Evolutionary conservation across 1,139 yeast species (phyloP), one percentile per base, ranked within the genome.

Genomic region (Saccharomyces hybrid): DNA sequence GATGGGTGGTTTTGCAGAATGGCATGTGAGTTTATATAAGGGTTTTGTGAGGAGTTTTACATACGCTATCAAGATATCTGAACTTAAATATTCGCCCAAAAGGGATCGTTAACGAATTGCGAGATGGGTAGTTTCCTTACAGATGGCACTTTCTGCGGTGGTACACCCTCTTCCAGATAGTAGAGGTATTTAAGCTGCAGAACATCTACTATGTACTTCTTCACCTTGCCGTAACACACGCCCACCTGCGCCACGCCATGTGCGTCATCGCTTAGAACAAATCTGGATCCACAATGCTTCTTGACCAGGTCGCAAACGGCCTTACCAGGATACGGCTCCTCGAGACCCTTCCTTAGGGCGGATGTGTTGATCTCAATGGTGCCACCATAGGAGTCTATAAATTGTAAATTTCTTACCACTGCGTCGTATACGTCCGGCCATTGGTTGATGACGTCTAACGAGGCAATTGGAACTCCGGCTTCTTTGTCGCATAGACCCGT

Each of bases 231-330:
- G 66, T 85, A 91, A 66, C 90, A 88, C 47, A 88, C 76, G 0
- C 96, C 99, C 5, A 93, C 83, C 61, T 93, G 99, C 1, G 75
- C 74, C 6, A 83, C 72, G 0, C 86, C 82, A 71, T 93, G 99
- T 0, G 96, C 81, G 67, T 93, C 99, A 68, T 93, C 99, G 52
- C 97, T 88, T 16, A 93, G 71, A 61, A 96, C 90, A 67, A 93
- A 86, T 60, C 78, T 76, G 0, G 86, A 88, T 8, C 73, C 69
- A 44, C 78, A 81, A 32, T 81, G 77, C 8, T 70, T 57, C 12
- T 78, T 63, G 2, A 74, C 74, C 0, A 81, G 77, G 11, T 73
- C 63, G 3, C 84, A 79, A 12, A 95, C 75, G 59, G 88, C 96
- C 31, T 65, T 61, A 52, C 80, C 75, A 0, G 99, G 99, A 63